These are phyloP conservation scores for Aquilaria agallochum DNA, from an alignment of 441 rosid species.

Conservation along the genomic window DNA sequence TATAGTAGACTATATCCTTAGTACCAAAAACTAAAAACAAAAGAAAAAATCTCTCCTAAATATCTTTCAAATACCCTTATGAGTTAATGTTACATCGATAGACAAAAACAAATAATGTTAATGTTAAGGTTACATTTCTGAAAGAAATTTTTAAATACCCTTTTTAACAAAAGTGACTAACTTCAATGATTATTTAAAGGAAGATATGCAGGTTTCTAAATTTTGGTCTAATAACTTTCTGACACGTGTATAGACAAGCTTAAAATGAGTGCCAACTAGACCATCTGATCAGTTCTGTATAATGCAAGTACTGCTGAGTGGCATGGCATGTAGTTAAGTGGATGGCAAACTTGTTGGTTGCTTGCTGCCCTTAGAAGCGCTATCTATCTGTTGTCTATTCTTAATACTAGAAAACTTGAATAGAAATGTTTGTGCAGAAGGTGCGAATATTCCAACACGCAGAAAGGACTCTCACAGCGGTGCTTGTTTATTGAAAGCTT, in stretches of 20 bases:
- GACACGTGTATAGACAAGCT: constrained; percentile 4
- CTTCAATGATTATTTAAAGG: too few species aligned
- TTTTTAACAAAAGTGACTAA: too few species aligned
- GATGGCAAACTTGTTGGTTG: constrained; percentile 11
- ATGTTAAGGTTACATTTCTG: too few species aligned
- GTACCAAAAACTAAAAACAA: constrained; percentile 32
- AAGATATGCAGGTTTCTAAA: constrained; percentile 9
- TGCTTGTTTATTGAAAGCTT: constrained; percentile 17
- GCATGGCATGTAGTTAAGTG: constrained; percentile 2
- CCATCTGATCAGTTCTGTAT: constrained; percentile 8
- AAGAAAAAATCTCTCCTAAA: constrained; percentile 1
- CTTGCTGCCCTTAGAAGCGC: not conserved
- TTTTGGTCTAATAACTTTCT: not conserved
- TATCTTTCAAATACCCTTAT: constrained; percentile 10
- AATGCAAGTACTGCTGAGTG: not conserved
- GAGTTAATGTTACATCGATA: not conserved
- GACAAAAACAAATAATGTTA: too few species aligned
- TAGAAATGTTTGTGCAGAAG: constrained; percentile 9
- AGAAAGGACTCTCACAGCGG: constrained; percentile 13
- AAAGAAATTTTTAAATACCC: too few species aligned
- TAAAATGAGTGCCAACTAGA: constrained; percentile 1
- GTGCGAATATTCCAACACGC: constrained; percentile 14
- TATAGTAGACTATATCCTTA: constrained; percentile 13
- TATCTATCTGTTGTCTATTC: not conserved
- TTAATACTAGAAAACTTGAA: constrained; percentile 13